Evolutionary conservation across 805 yeast species (phyloP).

Genomic region (Wickerhamomyces chaumierensis): DNA sequence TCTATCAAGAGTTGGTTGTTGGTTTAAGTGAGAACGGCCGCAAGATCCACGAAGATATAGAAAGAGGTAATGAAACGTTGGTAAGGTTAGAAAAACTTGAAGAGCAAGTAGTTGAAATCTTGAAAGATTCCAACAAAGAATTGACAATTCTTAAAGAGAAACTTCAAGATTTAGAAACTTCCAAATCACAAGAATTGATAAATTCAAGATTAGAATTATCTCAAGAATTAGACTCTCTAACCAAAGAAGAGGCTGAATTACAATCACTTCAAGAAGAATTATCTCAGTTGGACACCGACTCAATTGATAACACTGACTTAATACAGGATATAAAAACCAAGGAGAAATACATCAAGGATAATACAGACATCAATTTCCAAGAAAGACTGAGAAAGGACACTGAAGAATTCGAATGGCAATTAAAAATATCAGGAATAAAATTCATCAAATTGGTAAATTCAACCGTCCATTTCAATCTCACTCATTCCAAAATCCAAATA

Average conservation of each 20-base stretch:
- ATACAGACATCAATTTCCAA: slow-evolving; percentile 12
- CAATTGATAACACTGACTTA: slow-evolving; percentile 9
- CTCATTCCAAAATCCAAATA: slow-evolving; percentile 4
- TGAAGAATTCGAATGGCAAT: slow-evolving; percentile 5
- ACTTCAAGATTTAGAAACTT: slow-evolving; percentile 1
- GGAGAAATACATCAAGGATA: slow-evolving; percentile 7
- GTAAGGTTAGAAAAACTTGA: slow-evolving; percentile 5
- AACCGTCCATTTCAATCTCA: slow-evolving; percentile 2
- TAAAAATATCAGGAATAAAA: slow-evolving; percentile 7
- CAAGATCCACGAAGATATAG: slow-evolving; percentile 6
- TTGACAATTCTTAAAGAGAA: neutral
- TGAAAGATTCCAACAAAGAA: neutral
- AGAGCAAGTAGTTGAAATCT: neutral
- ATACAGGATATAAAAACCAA: slow-evolving; percentile 11
- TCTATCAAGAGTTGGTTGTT: slow-evolving; percentile 13
- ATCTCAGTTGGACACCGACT: slow-evolving; percentile 3
- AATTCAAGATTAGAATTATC: slow-evolving; percentile 6
- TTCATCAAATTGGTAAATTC: slow-evolving; percentile 7
- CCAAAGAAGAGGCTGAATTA: slow-evolving; percentile 2
- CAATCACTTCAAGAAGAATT: slow-evolving; percentile 4
- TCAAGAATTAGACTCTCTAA: slow-evolving; percentile 2
- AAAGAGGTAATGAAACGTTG: neutral
- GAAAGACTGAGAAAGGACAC: slow-evolving; percentile 6
- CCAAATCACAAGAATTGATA: slow-evolving; percentile 7
- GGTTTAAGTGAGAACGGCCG: slow-evolving; percentile 10